Percentiles rank a stretch among this genome's conserved stretches.
Conservation (phyloP, 2,329 filamentous ascomycete genomes). For the Ceratocystis huliohia region DNA sequence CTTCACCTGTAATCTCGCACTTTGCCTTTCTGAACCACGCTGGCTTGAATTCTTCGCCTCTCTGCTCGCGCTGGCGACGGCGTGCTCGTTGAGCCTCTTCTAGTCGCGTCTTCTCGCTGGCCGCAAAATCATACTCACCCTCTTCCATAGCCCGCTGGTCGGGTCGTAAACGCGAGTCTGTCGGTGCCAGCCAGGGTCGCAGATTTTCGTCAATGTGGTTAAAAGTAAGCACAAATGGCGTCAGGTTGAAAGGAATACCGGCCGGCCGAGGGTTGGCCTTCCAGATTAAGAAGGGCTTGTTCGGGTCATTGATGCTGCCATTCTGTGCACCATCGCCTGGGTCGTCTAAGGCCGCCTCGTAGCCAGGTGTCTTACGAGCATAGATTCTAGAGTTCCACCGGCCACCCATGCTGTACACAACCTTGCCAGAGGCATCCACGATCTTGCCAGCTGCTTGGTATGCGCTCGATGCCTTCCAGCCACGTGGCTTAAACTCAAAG, state of each 20-base stretch:
- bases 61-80: constrained; percentile 57
- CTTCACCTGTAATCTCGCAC: constrained; percentile 71
- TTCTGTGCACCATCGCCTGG: constrained; percentile 35
- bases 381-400: constrained; percentile 98
- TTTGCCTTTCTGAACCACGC: constrained; percentile 69
- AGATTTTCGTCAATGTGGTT: constrained; percentile 86
- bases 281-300: constrained; percentile 82
- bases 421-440: constrained; percentile 62
- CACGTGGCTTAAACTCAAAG: constrained; percentile 86
- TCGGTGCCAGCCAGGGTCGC: constrained; percentile 66
- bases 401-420: constrained; percentile 80
- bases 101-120: constrained; percentile 83
- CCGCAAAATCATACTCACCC: constrained; percentile 88
- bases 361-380: constrained; percentile 81
- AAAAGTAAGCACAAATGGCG: constrained; percentile 86
- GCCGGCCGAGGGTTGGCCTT: constrained; percentile 68
- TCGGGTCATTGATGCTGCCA: constrained; percentile 50
- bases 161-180: constrained; percentile 81
- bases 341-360: constrained; percentile 59
- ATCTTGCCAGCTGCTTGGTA: constrained; percentile 83
- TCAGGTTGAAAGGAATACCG: constrained; percentile 92
- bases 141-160: constrained; percentile 98
- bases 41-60: constrained; percentile 68
- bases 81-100: constrained; percentile 82
- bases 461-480: constrained; percentile 88